phyloP scores from a whole-genome alignment of 78 protist genomes.

The Dictyostelium brefeldianum region DNA sequence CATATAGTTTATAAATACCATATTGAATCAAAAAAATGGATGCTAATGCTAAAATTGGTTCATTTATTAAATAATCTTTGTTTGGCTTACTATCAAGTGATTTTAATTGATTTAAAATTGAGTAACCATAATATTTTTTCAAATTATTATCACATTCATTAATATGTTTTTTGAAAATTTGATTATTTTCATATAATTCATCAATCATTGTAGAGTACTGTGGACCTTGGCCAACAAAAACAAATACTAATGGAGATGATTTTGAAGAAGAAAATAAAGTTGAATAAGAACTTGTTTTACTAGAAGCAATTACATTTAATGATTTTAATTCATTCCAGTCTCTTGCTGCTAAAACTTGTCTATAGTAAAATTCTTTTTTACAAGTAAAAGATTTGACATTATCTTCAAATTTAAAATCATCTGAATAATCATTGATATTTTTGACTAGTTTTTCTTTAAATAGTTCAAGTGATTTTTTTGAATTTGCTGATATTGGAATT shows the following conservation, averaged over 20 bases:
- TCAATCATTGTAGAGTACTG: constrained; percentile 44
- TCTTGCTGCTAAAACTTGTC: neutral
- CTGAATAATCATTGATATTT: neutral
- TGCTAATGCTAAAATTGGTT: constrained; percentile 61
- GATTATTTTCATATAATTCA: constrained; percentile 17
- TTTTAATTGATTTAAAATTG: constrained; percentile 45
- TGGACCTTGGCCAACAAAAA: constrained; percentile 55
- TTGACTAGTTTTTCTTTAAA: neutral
- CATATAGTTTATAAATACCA: constrained; percentile 6
- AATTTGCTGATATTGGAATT: constrained; percentile 57
- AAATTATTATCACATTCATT: constrained; percentile 20
- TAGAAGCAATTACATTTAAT: neutral
- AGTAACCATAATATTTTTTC: constrained; percentile 5
- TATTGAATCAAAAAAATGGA: constrained; percentile 57
- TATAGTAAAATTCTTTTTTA: neutral
- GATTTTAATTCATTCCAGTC: constrained; percentile 12
- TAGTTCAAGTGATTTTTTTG: constrained; percentile 26
- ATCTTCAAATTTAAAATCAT: neutral
- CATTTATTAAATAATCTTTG: neutral
- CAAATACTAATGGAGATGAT: constrained; percentile 51
- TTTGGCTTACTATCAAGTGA: too few relatives aligned
- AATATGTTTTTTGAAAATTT: constrained; percentile 13
- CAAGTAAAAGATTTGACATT: neutral
- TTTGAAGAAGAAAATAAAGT: too few relatives aligned
- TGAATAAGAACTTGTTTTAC: too few relatives aligned